Conservation (phyloP, 192 early-diverging fungal species). For the Entophlyctis luteolus region DNA sequence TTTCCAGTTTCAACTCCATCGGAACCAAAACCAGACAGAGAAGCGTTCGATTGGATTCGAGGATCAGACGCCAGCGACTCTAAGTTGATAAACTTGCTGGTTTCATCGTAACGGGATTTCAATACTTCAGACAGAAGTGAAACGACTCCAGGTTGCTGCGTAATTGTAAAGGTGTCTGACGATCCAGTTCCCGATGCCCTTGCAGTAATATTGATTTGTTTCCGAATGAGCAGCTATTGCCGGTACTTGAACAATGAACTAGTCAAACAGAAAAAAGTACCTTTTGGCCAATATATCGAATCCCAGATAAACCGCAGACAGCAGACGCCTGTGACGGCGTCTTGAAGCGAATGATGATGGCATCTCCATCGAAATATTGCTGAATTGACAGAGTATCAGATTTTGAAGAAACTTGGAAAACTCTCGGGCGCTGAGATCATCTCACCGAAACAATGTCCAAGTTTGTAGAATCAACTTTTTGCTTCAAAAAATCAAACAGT, state of each 20-base stretch:
- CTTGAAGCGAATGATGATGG: conserved; percentile 1
- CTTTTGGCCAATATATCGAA: conserved; percentile 14
- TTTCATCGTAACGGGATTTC: conserved; percentile 25
- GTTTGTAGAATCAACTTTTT: not conserved
- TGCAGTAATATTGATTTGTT: conserved; percentile 1
- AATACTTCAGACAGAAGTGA: conserved; percentile 13
- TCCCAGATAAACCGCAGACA: not conserved
- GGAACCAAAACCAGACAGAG: conserved; percentile 26
- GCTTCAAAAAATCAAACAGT: conserved; percentile 4
- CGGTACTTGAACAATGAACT: not conserved
- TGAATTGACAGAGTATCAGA: not conserved
- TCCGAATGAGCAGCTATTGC: conserved; percentile 1
- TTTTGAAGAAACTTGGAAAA: too few relatives aligned
- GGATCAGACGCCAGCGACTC: conserved; percentile 29
- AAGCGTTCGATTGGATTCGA: conserved; percentile 13
- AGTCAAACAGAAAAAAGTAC: not conserved
- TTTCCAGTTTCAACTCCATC: conserved; percentile 25
- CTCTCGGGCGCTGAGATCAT: too few relatives aligned
- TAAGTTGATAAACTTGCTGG: conserved; percentile 27
- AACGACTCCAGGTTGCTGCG: conserved; percentile 9
- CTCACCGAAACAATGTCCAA: not conserved
- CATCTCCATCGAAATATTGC: conserved; percentile 17
- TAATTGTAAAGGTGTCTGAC: conserved; percentile 5
- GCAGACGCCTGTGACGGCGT: conserved; percentile 5
- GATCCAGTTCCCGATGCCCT: not conserved